Conservation (phyloP, 1,284 basidiomycete genomes). For the Prillingera fragicola region DNA sequence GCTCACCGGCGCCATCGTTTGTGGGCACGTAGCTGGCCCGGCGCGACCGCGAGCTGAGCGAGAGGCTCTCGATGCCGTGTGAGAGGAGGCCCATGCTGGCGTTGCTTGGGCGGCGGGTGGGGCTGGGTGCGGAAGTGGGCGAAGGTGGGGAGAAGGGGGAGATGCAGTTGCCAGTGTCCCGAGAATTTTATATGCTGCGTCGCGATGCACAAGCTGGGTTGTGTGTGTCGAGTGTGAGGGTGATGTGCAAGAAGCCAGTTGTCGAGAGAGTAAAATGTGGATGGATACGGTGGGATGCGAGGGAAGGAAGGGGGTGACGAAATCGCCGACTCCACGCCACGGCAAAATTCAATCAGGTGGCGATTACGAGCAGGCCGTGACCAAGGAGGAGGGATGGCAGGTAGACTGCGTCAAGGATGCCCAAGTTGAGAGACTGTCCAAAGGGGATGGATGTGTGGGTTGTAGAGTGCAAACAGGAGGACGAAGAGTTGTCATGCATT, state of each 20-base stretch:
- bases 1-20: constrained; percentile 16
- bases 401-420: no score
- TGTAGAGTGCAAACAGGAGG: no score
- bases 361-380: no score
- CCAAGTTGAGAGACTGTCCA: no score
- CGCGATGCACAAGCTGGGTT: no score
- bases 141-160: not conserved
- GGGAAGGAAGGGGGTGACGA: not conserved
- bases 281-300: not conserved
- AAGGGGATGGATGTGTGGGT: no score
- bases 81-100: constrained; percentile 30
- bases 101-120: not conserved
- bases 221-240: not conserved
- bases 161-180: not conserved
- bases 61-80: constrained; percentile 27
- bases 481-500: no score
- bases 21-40: constrained; percentile 2
- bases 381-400: no score
- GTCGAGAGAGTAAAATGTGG: no score
- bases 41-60: constrained; percentile 10
- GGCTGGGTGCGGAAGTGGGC: constrained; percentile 1
- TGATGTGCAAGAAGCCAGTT: not conserved
- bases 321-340: no score
- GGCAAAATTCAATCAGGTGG: no score
- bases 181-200: no score